Percentiles rank a stretch among this genome's conserved stretches.
Conservation (phyloP, 768 basidiomycete genomes). For the Mycena crocata region DNA sequence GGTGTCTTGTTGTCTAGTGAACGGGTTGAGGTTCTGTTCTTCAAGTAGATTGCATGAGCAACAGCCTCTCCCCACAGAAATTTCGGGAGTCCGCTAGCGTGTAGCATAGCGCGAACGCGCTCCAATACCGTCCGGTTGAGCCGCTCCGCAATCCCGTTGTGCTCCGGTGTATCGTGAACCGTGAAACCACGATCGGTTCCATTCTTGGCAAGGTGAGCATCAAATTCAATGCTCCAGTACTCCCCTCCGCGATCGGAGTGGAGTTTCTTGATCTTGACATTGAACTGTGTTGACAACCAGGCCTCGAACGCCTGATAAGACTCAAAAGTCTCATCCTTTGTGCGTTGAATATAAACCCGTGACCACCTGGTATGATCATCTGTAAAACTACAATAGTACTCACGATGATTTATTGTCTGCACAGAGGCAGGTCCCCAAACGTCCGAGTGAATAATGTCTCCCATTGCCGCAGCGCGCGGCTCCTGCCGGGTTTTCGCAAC, state of each 20-base stretch:
- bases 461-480: conserved; percentile 33
- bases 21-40: conserved; percentile 41
- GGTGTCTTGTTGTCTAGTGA: conserved; percentile 37
- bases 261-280: conserved; percentile 41
- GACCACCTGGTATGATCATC: conserved; percentile 46
- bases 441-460: conserved; percentile 48
- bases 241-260: conserved; percentile 46
- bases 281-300: conserved; percentile 39
- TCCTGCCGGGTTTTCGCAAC: conserved; percentile 40
- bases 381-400: conserved; percentile 49
- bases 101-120: conserved; percentile 44
- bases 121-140: conserved; percentile 47
- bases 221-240: conserved; percentile 39
- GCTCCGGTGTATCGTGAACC: conserved; percentile 43
- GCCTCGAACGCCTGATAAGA: conserved; percentile 41
- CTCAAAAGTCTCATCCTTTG: conserved; percentile 43
- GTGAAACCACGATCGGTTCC: conserved; percentile 37
- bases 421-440: conserved; percentile 50
- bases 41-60: conserved; percentile 39
- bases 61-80: conserved; percentile 50
- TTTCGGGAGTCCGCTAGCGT: conserved; percentile 40
- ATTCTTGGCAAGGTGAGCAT: conserved; percentile 28
- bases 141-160: conserved; percentile 54
- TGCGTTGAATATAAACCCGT: conserved; percentile 37
- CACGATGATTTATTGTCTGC: conserved; percentile 31